These are phyloP conservation scores for Penicillium herquei DNA, from an alignment of 495 filamentous ascomycete genomes.

Conservation along the genomic window DNA sequence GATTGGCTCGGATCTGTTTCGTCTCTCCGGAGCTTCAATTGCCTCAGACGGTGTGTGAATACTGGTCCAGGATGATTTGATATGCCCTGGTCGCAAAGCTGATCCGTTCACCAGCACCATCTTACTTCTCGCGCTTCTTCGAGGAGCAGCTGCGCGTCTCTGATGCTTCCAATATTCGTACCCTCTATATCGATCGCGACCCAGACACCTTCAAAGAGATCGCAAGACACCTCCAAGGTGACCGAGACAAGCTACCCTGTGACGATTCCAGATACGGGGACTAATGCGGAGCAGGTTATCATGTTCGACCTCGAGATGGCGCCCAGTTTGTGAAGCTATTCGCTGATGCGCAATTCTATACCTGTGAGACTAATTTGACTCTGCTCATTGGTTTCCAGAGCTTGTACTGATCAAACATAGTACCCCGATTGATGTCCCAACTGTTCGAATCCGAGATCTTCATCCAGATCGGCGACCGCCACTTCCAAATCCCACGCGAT, in stretches of 20 bases:
- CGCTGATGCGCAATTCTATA: conserved; percentile 96
- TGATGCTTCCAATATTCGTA: conserved; percentile 57
- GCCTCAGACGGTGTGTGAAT: conserved; percentile 84
- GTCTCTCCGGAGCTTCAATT: conserved; percentile 89
- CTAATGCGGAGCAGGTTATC: conserved; percentile 60
- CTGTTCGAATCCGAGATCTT: conserved; percentile 94
- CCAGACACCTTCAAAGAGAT: conserved; percentile 88
- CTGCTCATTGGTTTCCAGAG: background rate
- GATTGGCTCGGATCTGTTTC: conserved; percentile 88
- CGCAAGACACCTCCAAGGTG: conserved; percentile 82
- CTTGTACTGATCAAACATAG: conserved; percentile 36
- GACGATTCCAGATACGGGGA: background rate
- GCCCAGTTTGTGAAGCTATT: conserved; percentile 88
- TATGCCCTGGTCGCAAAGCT: background rate
- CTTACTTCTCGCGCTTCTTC: conserved; percentile 97
- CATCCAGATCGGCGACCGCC: conserved; percentile 78
- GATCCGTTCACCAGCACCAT: conserved; percentile 65
- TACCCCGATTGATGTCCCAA: conserved; percentile 86
- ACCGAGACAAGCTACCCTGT: background rate
- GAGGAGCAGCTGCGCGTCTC: conserved; percentile 71
- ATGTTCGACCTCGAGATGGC: conserved; percentile 78
- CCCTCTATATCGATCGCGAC: conserved; percentile 94
- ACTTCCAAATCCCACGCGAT: conserved; percentile 89
- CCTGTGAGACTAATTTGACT: conserved; percentile 47
- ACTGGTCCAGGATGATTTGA: background rate